Evolutionary conservation across 75 land plant species (phyloP), one percentile per base, ranked within the genome.

Genomic region (Pinus tabuliformis): DNA sequence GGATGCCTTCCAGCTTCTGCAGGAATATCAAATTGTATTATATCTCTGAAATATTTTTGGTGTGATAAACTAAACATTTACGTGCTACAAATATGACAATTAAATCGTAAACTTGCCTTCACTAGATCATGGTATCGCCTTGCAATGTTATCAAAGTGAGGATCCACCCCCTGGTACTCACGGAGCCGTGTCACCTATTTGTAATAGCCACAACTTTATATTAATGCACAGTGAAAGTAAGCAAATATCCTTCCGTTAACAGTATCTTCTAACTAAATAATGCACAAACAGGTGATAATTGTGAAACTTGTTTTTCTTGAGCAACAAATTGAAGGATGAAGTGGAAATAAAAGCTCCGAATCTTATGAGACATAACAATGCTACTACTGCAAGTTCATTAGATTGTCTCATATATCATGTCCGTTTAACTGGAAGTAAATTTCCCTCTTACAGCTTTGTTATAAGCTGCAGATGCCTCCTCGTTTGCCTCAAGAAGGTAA

Each of bases 151-250:
- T 96, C 95, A 77, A 96, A 96, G 73, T 94, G 90, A 78, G 94
- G 98, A 83, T 96, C 99, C 16, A 96, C 99, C 30, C 99, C 99
- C 89, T 96, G 98, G 77, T 96, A 96, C 74, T 96, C 99, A 22
- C 99, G 89, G 21, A 96, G 85, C 37, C 99, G 84, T 24, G 99
- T 96, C 3, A 92, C 92, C 99, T 96, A 84, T 54, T 68, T 21
- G 33, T 26, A 52, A 26, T 73, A 26, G 61, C 28, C 28, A 30
- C 57, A 1, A 18, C 16, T 73, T 28, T 68, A 39, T 68, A n/a
- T 68, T 39, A 68, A 68, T 68, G 20, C 42, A 68, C 52, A 42
- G 11, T 68, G n/a, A 20, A 9, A 20, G 21, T 39, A 21, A n/a
- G 54, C 22, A 42, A 68, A 42, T 16, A 20, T 68, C 52, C 42